Percentiles rank a stretch among this genome's conserved stretches.
Conservation (phyloP, 768 basidiomycete genomes). For the Kwoniella sp. region DNA sequence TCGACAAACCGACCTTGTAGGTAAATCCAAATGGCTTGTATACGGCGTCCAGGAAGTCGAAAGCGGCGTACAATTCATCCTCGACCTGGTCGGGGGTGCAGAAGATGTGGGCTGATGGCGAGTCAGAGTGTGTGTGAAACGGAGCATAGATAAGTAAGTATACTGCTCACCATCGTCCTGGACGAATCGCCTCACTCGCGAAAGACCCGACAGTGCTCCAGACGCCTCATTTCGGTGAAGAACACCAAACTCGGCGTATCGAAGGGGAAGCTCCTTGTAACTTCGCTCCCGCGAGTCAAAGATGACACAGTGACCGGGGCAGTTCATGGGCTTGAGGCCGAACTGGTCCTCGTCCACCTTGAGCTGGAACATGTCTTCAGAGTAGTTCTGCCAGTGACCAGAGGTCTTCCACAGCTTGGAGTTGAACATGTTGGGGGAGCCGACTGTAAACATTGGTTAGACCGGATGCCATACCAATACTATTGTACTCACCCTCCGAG, state of each 20-base stretch:
- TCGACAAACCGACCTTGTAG: constrained; percentile 89
- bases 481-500: constrained; percentile 65
- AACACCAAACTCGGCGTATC: constrained; percentile 98
- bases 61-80: constrained; percentile 75
- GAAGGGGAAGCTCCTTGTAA: constrained; percentile 91
- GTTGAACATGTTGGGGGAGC: constrained; percentile 97
- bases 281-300: constrained; percentile 90
- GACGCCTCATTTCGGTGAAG: constrained; percentile 94
- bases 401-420: constrained; percentile 96
- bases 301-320: constrained; percentile 89
- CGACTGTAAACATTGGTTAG: constrained; percentile 57
- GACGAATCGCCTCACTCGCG: constrained; percentile 87
- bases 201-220: constrained; percentile 86
- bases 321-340: constrained; percentile 98
- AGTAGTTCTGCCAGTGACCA: constrained; percentile 97
- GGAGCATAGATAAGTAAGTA: no score
- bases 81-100: constrained; percentile 90
- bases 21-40: constrained; percentile 94
- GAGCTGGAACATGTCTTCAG: constrained; percentile 94
- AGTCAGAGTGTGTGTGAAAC: no score
- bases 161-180: constrained; percentile 82
- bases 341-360: constrained; percentile 94
- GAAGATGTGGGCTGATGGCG: constrained; percentile 73
- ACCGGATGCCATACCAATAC: background rate
- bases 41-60: constrained; percentile 90